Evolutionary conservation across 1,284 basidiomycete species (phyloP).

Genomic region (Kalmanozyma brasiliensis): DNA sequence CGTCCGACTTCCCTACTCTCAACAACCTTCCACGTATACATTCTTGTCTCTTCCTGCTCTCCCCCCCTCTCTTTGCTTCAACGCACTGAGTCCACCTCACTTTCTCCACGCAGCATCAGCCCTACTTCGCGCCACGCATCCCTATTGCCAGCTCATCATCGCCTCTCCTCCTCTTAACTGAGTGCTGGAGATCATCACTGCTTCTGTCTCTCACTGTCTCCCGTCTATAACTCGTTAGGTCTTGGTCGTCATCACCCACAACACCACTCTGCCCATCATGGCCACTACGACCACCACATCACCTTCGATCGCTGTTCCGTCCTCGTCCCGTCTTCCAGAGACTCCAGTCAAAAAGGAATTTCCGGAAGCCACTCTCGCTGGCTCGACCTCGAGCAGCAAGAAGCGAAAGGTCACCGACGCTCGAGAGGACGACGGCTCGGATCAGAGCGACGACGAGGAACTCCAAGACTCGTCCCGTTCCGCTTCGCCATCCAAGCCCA

Average conservation of each 20-base stretch:
- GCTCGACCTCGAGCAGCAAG: constrained; percentile 24
- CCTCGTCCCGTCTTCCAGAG: constrained; percentile 32
- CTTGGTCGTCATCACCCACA: constrained; percentile 9
- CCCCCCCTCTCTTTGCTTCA: constrained; percentile 25
- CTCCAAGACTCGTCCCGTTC: constrained; percentile 15
- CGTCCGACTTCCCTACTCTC: too few species aligned
- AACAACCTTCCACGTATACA: constrained; percentile 34
- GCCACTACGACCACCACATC: constrained; percentile 13
- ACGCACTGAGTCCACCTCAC: constrained; percentile 25
- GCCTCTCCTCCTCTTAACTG: constrained; percentile 46
- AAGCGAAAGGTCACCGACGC: constrained; percentile 30
- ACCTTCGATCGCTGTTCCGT: constrained; percentile 13
- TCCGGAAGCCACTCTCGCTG: neutral
- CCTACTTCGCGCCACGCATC: neutral
- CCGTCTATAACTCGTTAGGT: constrained; percentile 5
- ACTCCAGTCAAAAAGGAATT: constrained; percentile 35
- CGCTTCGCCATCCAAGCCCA: constrained; percentile 31
- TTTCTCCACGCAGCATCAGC: constrained; percentile 7
- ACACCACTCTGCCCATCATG: constrained; percentile 37
- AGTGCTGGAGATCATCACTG: constrained; percentile 26
- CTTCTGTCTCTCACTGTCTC: constrained; percentile 4
- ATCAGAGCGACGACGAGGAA: constrained; percentile 18
- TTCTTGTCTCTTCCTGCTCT: neutral
- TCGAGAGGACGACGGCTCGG: constrained; percentile 11
- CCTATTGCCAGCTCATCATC: neutral